Base-by-base conservation (phyloP, 108 stramenopile genomes). In the Cyclotella kingstonii region DNA sequence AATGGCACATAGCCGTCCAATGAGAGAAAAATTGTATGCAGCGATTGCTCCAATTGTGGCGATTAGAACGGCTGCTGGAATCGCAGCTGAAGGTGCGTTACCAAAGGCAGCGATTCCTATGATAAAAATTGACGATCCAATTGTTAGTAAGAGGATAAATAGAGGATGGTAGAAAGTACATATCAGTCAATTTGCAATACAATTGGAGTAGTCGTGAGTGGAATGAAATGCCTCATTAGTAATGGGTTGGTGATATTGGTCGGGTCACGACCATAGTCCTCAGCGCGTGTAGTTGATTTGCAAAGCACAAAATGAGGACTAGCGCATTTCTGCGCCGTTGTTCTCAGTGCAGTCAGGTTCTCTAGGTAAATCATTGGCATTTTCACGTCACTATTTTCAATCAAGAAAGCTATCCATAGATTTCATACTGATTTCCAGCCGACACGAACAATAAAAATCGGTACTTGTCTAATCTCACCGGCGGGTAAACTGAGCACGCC, bases 71-170 rank as follows among this genome's bases (percentile, higher is more conserved):
- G 84, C 71, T 18, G 94, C 93, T 34, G 96, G 97, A 12, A 95
- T 29, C 38, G 93, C 65, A 12, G 95, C 97, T 4, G 87, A 84
- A 17, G 94, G 94, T 12, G 75, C 82, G 62, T 87, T 79, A 10
- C 87, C 91, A 70, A 90, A 98, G 0, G 91, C 94, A 17, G 97
- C 97, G 49, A 96, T 89, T 21, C 97, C 97, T 54, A 60, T 10
- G 33, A 8, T 29, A 27, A 18, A 8, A 3, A 17, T 38, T 25
- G 22, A 21, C 6, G 17, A 18, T 14, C 4, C 3, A 4, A 27
- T 11, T 46, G 2, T 2, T 9, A 9, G 30, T 44, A 10, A 12
- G 17, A 27, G 35, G 5, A 17, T 42, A 10, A n/a, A 9, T 29
- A 14, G 25, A 60, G 30, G 60, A 33, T 3, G 11, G 39, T 9